Evolutionary conservation across 306 rosid species (phyloP).

Genomic region (Canavalia ensiformis): DNA sequence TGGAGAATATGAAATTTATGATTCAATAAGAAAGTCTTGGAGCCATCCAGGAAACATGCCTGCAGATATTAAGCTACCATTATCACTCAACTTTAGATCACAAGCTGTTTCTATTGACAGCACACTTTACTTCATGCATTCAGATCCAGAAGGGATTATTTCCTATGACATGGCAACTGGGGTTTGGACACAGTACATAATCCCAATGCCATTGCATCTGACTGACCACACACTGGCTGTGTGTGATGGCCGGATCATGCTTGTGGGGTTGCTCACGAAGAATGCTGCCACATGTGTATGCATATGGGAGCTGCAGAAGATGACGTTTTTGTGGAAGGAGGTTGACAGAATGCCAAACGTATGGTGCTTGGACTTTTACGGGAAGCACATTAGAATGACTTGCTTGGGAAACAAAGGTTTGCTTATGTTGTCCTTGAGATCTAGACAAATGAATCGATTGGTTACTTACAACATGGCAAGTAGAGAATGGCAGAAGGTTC

Average conservation of each 20-base stretch:
- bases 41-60: conserved; percentile 69
- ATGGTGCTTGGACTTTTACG: conserved; percentile 98
- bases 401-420: conserved; percentile 94
- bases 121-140: conserved; percentile 82
- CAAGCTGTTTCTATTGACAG: conserved; percentile 70
- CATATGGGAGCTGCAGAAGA: conserved; percentile 97
- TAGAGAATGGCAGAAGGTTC: conserved; percentile 90
- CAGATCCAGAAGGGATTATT: conserved; percentile 83
- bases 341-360: conserved; percentile 99
- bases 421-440: conserved; percentile 89
- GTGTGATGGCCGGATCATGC: conserved; percentile 81
- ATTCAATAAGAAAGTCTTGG: conserved; percentile 80
- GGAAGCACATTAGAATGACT: conserved; percentile 93
- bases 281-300: conserved; percentile 94
- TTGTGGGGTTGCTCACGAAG: conserved; percentile 84
- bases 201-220: conserved; percentile 76
- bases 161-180: conserved; percentile 71
- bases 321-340: conserved; percentile 99
- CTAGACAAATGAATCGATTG: conserved; percentile 71
- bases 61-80: conserved; percentile 63
- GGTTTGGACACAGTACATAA: conserved; percentile 79
- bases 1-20: conserved; percentile 89
- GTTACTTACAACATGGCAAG: conserved; percentile 74
- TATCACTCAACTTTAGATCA: conserved; percentile 62
- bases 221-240: conserved; percentile 79